Evolutionary conservation across 2,329 filamentous ascomycete species (phyloP), one percentile per base, ranked within the genome.

Genomic region (Amauroascus niger): DNA sequence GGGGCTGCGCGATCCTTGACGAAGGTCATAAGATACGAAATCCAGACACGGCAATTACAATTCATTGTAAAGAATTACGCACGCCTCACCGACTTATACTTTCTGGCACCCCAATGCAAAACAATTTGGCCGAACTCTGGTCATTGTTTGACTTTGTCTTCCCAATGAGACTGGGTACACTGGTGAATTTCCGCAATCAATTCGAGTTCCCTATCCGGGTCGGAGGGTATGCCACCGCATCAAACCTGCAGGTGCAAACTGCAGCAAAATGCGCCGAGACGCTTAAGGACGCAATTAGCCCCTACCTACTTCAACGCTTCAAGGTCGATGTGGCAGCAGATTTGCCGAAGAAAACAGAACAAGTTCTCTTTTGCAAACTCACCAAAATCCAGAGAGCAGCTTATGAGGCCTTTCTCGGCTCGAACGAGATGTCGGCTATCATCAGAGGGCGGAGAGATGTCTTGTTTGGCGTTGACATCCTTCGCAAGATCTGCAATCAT

Each of bases 21-120:
- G 93, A 98, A 74, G 93, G 94, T 2, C 94, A 98, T 71, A 96
- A 96, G 69, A 98, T 98, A 61, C 84, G 93, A 37, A 98, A 98
- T 62, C 93, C 93, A 0, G 94, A 97, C 63, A 89, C 93, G 0
- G 85, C 87, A 6, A 93, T 98, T 59, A 96, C 94, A 0, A 87
- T 97, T 50, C 87, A 89, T 60, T 95, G 89, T 76, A 98, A 98
- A 67, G 88, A 96, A 67, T 74, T 98, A 9, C 84, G 86, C 32
- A 98, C 93, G 0, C 80, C 87, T 0, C 93, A 97, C 62, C 82
- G 94, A 20, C 79, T 97, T 58, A 97, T 98, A 55, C 75, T 98
- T 1, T 97, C 94, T 0, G 93, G 93, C 4, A 98, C 93, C 0
- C 94, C 94, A 0, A 94, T 98, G 76, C 94, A 98, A 68, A 98